A percentile compares a stretch with the other conserved stretches of the same genome.
Evolutionary conservation across 2,329 filamentous ascomycete species (phyloP).

Genomic region (Stagonosporopsis vannaccii): DNA sequence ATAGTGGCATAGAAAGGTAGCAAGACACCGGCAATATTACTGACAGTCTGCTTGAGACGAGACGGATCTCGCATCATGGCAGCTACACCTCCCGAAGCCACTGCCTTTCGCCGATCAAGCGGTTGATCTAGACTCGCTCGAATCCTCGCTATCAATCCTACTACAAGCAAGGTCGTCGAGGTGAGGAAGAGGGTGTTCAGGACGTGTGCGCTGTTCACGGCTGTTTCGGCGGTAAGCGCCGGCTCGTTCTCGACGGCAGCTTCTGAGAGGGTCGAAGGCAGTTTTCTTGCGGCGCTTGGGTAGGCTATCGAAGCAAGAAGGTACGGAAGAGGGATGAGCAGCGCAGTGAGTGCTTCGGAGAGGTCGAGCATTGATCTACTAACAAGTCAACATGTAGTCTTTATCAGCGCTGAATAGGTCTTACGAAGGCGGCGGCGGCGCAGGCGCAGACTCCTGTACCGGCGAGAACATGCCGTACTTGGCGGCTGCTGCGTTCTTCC

Average conservation of each 20-base stretch:
- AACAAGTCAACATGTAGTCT: not conserved
- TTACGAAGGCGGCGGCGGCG: conserved; percentile 32
- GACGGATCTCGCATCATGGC: conserved; percentile 12
- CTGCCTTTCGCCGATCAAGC: conserved; percentile 47
- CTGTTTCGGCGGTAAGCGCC: conserved; percentile 11
- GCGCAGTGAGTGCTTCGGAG: conserved; percentile 58
- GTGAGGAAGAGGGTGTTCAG: conserved; percentile 56
- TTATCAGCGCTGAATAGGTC: conserved; percentile 15
- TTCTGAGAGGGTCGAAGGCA: conserved; percentile 34
- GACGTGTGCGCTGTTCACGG: conserved; percentile 38
- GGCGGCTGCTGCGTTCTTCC: conserved; percentile 19
- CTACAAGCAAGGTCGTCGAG: conserved; percentile 55
- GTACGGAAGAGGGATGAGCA: conserved; percentile 59
- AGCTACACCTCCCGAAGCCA: conserved; percentile 20
- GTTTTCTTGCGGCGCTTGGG: conserved; percentile 34
- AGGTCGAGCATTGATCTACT: conserved; percentile 47
- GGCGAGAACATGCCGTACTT: conserved; percentile 44
- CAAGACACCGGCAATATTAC: conserved; percentile 52
- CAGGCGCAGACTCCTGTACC: conserved; percentile 40
- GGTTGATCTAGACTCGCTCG: conserved; percentile 38
- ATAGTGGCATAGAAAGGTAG: conserved; percentile 65
- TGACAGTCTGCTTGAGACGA: conserved; percentile 33
- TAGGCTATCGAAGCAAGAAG: conserved; percentile 57
- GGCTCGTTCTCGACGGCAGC: conserved; percentile 29
- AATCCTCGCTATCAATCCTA: conserved; percentile 51